These are phyloP conservation scores for Purshia tridentata DNA, from an alignment of 306 rosid genomes.

Conservation along the genomic window DNA sequence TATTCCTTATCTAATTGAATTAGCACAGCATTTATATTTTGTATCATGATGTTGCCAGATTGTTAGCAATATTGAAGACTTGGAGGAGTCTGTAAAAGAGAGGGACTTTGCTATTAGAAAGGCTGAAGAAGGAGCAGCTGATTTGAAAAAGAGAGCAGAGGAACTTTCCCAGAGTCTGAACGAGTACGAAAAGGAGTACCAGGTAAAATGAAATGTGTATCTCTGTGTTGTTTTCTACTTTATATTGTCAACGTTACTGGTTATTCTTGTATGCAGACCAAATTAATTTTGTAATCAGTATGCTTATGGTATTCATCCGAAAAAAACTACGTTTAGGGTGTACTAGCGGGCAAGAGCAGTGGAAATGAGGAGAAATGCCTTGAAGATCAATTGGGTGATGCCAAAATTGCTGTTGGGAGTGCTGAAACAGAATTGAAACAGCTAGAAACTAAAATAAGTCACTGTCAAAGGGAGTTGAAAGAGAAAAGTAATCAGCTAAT, in stretches of 20 bases:
- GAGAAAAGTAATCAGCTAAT: conserved; percentile 69
- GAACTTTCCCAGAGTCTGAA: conserved; percentile 69
- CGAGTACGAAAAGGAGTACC: conserved; percentile 77
- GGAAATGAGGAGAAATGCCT: conserved; percentile 93
- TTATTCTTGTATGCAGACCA: conserved; percentile 13
- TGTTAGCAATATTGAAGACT: conserved; percentile 67
- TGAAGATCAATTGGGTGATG: conserved; percentile 89
- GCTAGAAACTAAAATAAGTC: conserved; percentile 76
- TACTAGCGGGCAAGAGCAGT: conserved; percentile 82
- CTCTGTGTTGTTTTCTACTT: conserved; percentile 7
- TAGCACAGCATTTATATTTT: conserved; percentile 27
- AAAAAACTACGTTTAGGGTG: conserved; percentile 52
- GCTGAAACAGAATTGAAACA: conserved; percentile 87
- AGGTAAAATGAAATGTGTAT: conserved; percentile 47
- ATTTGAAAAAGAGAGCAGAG: conserved; percentile 65
- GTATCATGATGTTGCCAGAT: conserved; percentile 47
- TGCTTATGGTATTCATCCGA: background rate
- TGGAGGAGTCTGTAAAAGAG: conserved; percentile 70
- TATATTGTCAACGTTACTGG: conserved; percentile 10
- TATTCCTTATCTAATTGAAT: background rate
- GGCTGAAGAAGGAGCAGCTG: conserved; percentile 91
- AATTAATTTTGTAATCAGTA: conserved; percentile 16
- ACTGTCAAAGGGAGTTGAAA: conserved; percentile 73
- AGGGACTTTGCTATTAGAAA: conserved; percentile 65
- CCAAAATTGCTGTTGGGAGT: conserved; percentile 85